These are phyloP conservation scores for Neofusicoccum cordaticola DNA, from an alignment of 2,329 filamentous ascomycete genomes.

Conservation along the genomic window DNA sequence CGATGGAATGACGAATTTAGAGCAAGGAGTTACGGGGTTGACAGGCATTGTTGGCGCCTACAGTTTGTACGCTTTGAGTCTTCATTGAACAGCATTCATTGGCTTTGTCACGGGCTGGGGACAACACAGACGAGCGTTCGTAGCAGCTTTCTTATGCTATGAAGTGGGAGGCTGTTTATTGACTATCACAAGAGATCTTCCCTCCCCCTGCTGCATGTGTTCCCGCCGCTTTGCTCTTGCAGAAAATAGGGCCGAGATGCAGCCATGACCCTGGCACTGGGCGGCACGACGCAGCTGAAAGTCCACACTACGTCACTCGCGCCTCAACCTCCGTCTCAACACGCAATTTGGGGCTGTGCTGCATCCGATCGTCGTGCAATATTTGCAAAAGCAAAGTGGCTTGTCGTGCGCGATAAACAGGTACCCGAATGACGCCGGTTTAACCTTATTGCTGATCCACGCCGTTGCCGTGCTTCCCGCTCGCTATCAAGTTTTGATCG, in stretches of 20 bases:
- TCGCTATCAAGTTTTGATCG: neutral
- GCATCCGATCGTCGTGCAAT: neutral
- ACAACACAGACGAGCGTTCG: neutral
- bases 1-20: slow-evolving; percentile 14
- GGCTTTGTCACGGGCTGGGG: neutral
- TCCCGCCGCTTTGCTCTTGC: neutral
- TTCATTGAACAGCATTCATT: neutral
- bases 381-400: neutral
- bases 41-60: slow-evolving; percentile 7
- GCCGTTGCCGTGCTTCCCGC: slow-evolving; percentile 4
- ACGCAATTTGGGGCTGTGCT: neutral
- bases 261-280: slow-evolving; percentile 5
- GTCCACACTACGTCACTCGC: slow-evolving; percentile 2
- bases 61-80: neutral
- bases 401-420: neutral
- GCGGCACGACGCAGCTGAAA: neutral
- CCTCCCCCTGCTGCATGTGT: neutral
- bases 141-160: neutral
- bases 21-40: slow-evolving; percentile 14
- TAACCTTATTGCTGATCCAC: neutral
- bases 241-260: slow-evolving; percentile 3
- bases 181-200: neutral
- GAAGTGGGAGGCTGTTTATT: neutral
- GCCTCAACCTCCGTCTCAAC: slow-evolving; percentile 3
- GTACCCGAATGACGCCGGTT: neutral